phyloP scores from a whole-genome alignment of 2,329 filamentous ascomycete species.

The Mycogone perniciosa region DNA sequence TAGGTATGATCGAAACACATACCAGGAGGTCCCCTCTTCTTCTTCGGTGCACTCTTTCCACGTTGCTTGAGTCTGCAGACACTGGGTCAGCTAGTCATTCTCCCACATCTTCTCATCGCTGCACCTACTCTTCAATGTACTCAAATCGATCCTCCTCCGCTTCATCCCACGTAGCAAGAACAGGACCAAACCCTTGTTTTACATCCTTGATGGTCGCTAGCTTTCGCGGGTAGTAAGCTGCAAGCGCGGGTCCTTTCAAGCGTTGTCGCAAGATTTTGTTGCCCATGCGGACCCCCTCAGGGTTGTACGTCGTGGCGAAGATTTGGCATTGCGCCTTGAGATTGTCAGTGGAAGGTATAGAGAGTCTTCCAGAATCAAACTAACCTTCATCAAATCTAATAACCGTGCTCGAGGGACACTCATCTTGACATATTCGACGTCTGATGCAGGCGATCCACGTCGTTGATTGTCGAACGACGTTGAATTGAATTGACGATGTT shows the following conservation, averaged over 20 bases:
- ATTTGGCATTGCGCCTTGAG: slow-evolving; percentile 78
- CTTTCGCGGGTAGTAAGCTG: slow-evolving; percentile 80
- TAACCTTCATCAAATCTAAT: slow-evolving; percentile 73
- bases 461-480: slow-evolving; percentile 13
- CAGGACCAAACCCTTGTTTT: slow-evolving; percentile 60
- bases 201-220: slow-evolving; percentile 67
- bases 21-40: slow-evolving; percentile 59
- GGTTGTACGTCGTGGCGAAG: slow-evolving; percentile 90
- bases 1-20: slow-evolving; percentile 13
- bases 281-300: slow-evolving; percentile 70
- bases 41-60: slow-evolving; percentile 84
- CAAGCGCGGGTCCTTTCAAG: slow-evolving; percentile 73
- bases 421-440: slow-evolving; percentile 42
- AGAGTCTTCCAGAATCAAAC: not conserved
- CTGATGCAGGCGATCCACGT: slow-evolving; percentile 18
- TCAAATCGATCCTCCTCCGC: slow-evolving; percentile 74
- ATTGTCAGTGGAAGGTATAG: slow-evolving; percentile 18
- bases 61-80: slow-evolving; percentile 59
- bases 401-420: slow-evolving; percentile 56
- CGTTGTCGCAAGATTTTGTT: slow-evolving; percentile 90
- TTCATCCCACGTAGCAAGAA: slow-evolving; percentile 65
- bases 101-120: not conserved
- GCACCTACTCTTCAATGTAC: slow-evolving; percentile 57
- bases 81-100: slow-evolving; percentile 23
- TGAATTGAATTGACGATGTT: slow-evolving; percentile 18